Base-by-base conservation (phyloP, 768 basidiomycete genomes). In the Mycena latifolia region DNA sequence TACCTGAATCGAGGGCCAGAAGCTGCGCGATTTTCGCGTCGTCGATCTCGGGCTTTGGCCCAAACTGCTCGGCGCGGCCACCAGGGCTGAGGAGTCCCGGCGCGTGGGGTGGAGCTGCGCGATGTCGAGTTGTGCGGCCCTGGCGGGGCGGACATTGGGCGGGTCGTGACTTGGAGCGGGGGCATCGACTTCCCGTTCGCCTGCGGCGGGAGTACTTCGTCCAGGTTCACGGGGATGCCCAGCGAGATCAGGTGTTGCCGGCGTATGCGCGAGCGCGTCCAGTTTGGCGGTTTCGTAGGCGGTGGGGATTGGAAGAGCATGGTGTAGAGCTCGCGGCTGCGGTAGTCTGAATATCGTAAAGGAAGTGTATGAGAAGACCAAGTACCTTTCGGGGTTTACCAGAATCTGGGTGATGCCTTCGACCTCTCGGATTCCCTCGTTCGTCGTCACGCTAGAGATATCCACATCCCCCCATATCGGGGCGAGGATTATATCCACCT, bases 151-250 rank as follows among this genome's bases (percentile, higher is more conserved):
- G 94, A 94, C 80, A 89, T 84, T 2, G 93, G 92, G 50, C 94
- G 86, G 24, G 94, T 95, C 29, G 87, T 88, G 54, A 98, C 93
- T 67, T 95, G 89, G 46, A 97, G 82, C 22, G 90, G 85, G 3
- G 96, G 96, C 37, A 97, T 82, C 8, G 86, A 80, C 72, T 88
- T 91, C 47, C 86, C 85, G 64, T 82, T 86, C 10, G 85, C 82
- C 33, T 35, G 33, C 33, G 33, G 33, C 5, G 69, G 92, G 43
- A 94, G 81, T 10, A 97, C 89, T 80, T 98, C 96, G 75, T 98
- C 96, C 8, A 98, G 83, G 74, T 98, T 98, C 56, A 98, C 93
- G 5, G 96, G 96, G 50, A 98, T 91, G 25, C 96, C 96, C 27
- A 98, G 88, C 15, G 94, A 80, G 65, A 97, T 97, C 52, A 98